These are phyloP conservation scores for Coprinellus aureogranulatus DNA, from an alignment of 768 basidiomycete species.

Conservation along the genomic window DNA sequence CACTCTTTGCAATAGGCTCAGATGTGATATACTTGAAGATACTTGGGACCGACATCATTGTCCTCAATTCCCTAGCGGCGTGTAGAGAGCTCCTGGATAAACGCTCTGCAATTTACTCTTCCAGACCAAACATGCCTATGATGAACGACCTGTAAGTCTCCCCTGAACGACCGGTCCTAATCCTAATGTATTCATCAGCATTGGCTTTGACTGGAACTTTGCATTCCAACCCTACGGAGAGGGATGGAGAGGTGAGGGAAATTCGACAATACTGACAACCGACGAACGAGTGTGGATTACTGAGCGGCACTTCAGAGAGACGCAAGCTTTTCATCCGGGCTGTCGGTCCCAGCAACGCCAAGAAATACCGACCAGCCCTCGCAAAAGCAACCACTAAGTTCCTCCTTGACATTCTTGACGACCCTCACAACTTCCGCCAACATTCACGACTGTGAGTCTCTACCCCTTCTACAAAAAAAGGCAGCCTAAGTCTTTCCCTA, in stretches of 20 bases:
- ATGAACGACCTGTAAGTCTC: slow-evolving; percentile 2
- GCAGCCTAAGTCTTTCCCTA: background rate
- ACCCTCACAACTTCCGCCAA: background rate
- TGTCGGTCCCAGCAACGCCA: background rate
- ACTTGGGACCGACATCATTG: slow-evolving; percentile 7
- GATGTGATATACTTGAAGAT: slow-evolving; percentile 9
- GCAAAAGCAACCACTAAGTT: background rate
- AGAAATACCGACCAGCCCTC: background rate
- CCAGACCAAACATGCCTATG: slow-evolving; percentile 1
- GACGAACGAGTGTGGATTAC: no score
- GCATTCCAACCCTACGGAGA: slow-evolving; percentile 27
- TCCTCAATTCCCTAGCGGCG: slow-evolving; percentile 13
- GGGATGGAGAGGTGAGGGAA: slow-evolving; percentile 17
- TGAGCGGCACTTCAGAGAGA: background rate
- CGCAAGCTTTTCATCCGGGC: background rate
- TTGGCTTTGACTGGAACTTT: slow-evolving; percentile 49
- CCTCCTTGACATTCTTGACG: background rate
- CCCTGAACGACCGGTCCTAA: background rate
- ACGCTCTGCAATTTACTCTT: slow-evolving; percentile 12
- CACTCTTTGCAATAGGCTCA: background rate
- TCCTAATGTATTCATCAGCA: slow-evolving; percentile 21
- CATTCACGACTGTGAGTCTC: background rate
- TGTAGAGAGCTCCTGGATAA: slow-evolving; percentile 12
- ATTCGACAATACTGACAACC: background rate
- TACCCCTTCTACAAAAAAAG: no score